Evolutionary conservation across 177 flowering plant species (phyloP).

Genomic region (Telopea speciosissima): DNA sequence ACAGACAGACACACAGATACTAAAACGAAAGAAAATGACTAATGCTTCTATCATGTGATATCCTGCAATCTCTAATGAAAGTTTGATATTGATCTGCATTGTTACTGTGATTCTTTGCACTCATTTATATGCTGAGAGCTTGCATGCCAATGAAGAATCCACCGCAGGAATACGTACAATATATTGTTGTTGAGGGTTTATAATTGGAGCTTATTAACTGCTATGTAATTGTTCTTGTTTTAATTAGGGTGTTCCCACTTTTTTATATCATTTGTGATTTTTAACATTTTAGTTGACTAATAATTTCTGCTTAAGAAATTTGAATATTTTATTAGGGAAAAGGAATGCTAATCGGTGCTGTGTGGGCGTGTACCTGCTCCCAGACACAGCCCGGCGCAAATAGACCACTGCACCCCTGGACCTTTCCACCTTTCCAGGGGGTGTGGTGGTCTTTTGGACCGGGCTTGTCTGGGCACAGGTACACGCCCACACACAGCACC

Average conservation of each 20-base stretch:
- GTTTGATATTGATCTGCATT: constrained; percentile 1
- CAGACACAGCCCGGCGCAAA: too few species aligned
- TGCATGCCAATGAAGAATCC: neutral
- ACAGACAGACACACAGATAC: neutral
- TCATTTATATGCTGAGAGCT: neutral
- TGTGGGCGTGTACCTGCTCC: too few species aligned
- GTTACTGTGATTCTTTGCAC: neutral
- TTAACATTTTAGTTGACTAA: neutral
- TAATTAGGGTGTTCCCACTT: neutral
- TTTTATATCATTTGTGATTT: too few species aligned
- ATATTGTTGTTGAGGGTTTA: neutral
- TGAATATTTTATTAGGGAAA: too few species aligned
- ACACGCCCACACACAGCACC: too few species aligned
- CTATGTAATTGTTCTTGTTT: neutral
- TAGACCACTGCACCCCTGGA: too few species aligned
- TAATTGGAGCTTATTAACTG: neutral
- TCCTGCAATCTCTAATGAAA: neutral
- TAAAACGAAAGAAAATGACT: neutral
- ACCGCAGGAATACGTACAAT: neutral
- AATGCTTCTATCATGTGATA: neutral
- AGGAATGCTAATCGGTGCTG: too few species aligned
- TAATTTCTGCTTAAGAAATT: too few species aligned
- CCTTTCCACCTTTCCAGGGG: too few species aligned
- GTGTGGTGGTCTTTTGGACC: too few species aligned
- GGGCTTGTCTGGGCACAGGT: too few species aligned